Evolutionary conservation across 805 yeast genomes (phyloP).

Genomic region (Yamadazyma nakazawae): DNA sequence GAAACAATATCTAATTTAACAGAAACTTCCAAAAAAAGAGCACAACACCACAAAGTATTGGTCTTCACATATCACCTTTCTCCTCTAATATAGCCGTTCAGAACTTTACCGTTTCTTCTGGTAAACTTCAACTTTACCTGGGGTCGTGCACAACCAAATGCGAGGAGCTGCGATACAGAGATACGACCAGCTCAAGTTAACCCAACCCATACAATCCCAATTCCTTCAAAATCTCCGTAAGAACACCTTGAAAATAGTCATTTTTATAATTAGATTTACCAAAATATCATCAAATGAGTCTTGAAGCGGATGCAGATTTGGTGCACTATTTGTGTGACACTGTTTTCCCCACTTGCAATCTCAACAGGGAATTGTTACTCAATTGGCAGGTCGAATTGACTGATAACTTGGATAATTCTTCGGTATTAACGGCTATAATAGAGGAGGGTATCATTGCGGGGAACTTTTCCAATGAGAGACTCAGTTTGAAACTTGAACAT

Average conservation of each 20-base stretch:
- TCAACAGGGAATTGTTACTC: conserved; percentile 26
- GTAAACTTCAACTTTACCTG: neutral
- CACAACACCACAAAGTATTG: neutral
- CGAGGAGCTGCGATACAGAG: neutral
- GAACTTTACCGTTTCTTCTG: neutral
- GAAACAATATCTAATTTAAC: too few species aligned
- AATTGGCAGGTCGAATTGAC: conserved; percentile 38
- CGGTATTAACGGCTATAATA: conserved; percentile 20
- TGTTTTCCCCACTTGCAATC: conserved; percentile 20
- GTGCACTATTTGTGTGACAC: conserved; percentile 22
- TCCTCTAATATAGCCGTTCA: neutral
- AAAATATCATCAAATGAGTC: neutral
- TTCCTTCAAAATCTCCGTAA: neutral
- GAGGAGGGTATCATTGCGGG: conserved; percentile 23
- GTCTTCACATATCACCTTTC: neutral
- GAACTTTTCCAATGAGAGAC: conserved; percentile 6
- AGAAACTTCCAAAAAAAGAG: too few species aligned
- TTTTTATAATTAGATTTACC: too few species aligned
- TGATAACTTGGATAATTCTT: conserved; percentile 21
- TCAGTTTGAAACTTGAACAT: conserved; percentile 1
- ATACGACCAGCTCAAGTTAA: neutral
- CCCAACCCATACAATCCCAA: neutral
- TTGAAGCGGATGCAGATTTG: conserved; percentile 14
- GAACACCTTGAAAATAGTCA: too few species aligned
- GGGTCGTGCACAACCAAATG: conserved; percentile 1